phyloP scores from a whole-genome alignment of 163 green algal species.

The Chlamydomonas reinhardtii region DNA sequence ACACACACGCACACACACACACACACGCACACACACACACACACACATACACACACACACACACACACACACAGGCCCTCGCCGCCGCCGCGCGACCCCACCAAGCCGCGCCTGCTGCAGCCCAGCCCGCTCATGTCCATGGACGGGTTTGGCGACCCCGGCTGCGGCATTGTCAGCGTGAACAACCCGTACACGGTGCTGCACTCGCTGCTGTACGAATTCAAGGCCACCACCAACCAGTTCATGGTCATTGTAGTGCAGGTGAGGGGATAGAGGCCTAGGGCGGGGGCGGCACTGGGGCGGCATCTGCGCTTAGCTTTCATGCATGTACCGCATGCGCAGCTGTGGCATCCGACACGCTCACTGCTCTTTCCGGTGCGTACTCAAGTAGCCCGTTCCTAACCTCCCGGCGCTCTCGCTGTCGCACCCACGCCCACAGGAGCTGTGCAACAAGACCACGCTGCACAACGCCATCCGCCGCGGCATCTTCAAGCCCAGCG shows the following conservation, averaged over 20 bases:
- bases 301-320: too few species aligned
- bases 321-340: too few species aligned
- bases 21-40: too few species aligned
- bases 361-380: too few species aligned
- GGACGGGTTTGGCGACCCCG: conserved; percentile 40
- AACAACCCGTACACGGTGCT: neutral
- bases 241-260: neutral
- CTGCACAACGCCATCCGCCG: conserved; percentile 5
- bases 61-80: too few species aligned
- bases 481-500: neutral
- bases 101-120: neutral
- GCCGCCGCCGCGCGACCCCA: neutral
- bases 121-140: neutral
- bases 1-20: too few species aligned
- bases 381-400: too few species aligned
- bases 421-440: neutral
- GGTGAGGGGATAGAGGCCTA: neutral
- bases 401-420: too few species aligned
- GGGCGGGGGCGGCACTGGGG: too few species aligned
- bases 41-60: too few species aligned
- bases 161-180: neutral
- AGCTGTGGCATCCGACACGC: too few species aligned
- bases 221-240: neutral
- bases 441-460: neutral
- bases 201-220: conserved; percentile 22